Evolutionary conservation across 768 basidiomycete species (phyloP).

Genomic region (Phanerochaete sordida): DNA sequence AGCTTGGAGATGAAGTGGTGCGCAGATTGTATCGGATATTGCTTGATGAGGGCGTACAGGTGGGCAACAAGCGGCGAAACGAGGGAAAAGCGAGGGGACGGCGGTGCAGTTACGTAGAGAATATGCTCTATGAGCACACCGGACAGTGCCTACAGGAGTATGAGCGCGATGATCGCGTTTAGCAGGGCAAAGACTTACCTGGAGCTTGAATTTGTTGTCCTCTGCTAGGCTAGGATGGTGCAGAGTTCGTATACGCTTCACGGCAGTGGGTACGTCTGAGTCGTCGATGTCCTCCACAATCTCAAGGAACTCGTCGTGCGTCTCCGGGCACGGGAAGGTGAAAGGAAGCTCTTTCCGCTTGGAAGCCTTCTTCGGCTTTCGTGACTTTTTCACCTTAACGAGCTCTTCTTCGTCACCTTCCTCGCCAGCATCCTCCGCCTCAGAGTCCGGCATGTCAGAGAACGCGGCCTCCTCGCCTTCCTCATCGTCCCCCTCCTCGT

Average conservation of each 20-base stretch:
- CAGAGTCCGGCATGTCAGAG: constrained; percentile 37
- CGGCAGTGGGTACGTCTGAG: constrained; percentile 69
- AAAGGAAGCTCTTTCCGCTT: constrained; percentile 71
- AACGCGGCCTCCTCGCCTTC: constrained; percentile 28
- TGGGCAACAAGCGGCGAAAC: constrained; percentile 73
- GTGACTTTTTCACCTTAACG: constrained; percentile 29
- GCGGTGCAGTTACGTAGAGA: constrained; percentile 66
- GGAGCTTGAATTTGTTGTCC: constrained; percentile 89
- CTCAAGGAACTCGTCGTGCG: constrained; percentile 86
- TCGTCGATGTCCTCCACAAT: constrained; percentile 72
- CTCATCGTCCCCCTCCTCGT: constrained; percentile 28
- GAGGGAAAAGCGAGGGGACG: constrained; percentile 54
- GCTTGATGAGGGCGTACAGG: constrained; percentile 68
- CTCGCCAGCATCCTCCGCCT: constrained; percentile 37
- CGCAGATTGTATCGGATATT: constrained; percentile 80
- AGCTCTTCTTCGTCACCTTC: constrained; percentile 40
- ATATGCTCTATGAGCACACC: constrained; percentile 86
- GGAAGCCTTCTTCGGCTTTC: constrained; percentile 27
- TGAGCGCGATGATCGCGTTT: background rate
- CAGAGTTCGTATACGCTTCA: constrained; percentile 86
- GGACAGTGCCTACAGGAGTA: constrained; percentile 54
- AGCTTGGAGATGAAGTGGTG: constrained; percentile 80
- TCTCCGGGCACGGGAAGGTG: constrained; percentile 86
- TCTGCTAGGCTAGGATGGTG: constrained; percentile 91
- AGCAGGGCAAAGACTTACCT: constrained; percentile 47